phyloP scores from a whole-genome alignment of 2,329 filamentous ascomycete species.

The Stagonosporopsis tanaceti region DNA sequence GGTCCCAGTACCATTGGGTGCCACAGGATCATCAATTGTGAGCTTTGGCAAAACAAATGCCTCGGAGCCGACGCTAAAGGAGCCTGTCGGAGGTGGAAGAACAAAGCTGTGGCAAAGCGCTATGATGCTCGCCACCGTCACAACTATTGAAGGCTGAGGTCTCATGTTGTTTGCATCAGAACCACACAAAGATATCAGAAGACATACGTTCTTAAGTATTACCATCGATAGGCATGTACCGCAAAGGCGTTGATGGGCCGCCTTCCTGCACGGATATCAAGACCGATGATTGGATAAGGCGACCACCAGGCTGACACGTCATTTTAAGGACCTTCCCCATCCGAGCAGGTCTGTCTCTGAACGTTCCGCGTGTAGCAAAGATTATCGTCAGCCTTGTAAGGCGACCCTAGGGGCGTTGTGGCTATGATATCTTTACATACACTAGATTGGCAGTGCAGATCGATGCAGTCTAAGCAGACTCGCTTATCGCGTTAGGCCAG shows the following conservation, averaged over 20 bases:
- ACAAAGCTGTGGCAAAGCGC: conserved; percentile 1
- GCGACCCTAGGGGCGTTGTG: not conserved
- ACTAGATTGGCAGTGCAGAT: not conserved
- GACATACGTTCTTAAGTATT: not conserved
- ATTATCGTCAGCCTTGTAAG: not conserved
- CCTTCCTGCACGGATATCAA: not conserved
- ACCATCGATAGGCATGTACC: not conserved
- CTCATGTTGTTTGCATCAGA: not conserved
- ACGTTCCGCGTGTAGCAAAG: not conserved
- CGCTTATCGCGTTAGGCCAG: too few species aligned
- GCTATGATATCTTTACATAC: not conserved
- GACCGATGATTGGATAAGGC: not conserved
- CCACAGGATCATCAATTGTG: conserved; percentile 23
- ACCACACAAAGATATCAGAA: not conserved
- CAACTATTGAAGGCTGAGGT: conserved; percentile 24
- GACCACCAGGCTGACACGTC: not conserved
- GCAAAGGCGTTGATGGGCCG: not conserved
- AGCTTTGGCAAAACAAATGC: conserved; percentile 21
- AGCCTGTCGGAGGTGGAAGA: conserved; percentile 27
- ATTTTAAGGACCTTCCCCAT: not conserved
- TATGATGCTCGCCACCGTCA: not conserved
- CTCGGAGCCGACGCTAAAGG: conserved; percentile 23
- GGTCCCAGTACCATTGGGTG: conserved; percentile 18
- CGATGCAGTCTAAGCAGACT: not conserved
- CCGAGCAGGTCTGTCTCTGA: not conserved